Base-by-base conservation (phyloP, 768 basidiomycete species). In the Boletus rubroflammeus region DNA sequence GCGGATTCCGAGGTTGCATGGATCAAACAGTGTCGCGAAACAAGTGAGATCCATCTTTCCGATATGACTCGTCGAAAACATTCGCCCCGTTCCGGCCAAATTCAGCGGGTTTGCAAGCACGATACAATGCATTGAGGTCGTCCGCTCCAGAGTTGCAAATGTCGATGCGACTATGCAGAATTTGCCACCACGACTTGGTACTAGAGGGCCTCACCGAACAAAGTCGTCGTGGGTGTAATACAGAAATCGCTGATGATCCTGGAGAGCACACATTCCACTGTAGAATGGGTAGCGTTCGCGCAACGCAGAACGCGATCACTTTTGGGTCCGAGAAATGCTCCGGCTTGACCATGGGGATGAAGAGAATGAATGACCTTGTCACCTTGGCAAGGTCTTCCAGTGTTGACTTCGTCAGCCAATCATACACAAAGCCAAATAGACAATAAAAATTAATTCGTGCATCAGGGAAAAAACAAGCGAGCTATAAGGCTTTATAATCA, bases 11-110 rank as follows among this genome's bases (percentile, higher is more conserved):
- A 57, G 10, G 14, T 23, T 40, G 42, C 28, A 49, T 1, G 52
- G 47, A 17, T 57, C 47, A 6, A 54, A 46, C 32, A 32, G 40
- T 0, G 50, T 64, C 0, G 72, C 39, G 56, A 82, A 81, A 5
- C 67, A 49, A 1, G 47, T 39, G 0, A 55, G 38, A 41, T 78
- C 76, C 62, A 81, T 60, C 65, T 81, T 34, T 2, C 32, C 78
- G 68, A 76, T 5, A 49, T 3, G 47, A 35, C 9, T 53, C 55
- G 19, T 57, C 58, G 0, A 50, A n/a, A 1, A 59, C 25, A 15
- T 46, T 53, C 31, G 50, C 47, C 1, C 44, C 43, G n/a, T 50
- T 47, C 10, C 28, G 14, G 34, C 51, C 56, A 2, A 58, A 58
- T 23, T 52, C 44, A 3, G 57, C 42, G 17, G 55, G 57, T 21